Evolutionary conservation across 306 rosid genomes (phyloP).

Genomic region (Hippophae rhamnoides): DNA sequence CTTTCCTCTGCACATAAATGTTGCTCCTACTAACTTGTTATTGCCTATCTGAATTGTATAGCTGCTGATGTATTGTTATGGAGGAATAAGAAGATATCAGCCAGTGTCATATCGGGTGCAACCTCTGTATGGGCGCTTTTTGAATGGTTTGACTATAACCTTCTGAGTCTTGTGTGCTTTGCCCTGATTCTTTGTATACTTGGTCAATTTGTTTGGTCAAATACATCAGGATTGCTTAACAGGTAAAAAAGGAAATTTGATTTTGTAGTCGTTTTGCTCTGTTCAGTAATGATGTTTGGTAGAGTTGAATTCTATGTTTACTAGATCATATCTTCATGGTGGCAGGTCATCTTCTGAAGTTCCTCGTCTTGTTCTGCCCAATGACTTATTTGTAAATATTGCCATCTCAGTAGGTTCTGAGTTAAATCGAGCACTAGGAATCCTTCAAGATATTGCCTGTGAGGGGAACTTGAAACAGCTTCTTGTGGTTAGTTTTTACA

Average conservation of each 20-base stretch:
- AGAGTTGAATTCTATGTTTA: constrained; percentile 15
- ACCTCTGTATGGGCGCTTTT: constrained; percentile 79
- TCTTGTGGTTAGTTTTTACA: constrained; percentile 38
- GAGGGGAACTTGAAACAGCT: constrained; percentile 71
- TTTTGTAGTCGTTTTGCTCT: constrained; percentile 9
- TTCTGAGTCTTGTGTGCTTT: constrained; percentile 52
- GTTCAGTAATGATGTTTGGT: background rate
- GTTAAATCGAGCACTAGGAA: constrained; percentile 52
- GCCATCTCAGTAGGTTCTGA: constrained; percentile 45
- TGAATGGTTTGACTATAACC: constrained; percentile 84
- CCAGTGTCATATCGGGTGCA: constrained; percentile 59
- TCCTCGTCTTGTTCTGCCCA: constrained; percentile 67
- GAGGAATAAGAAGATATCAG: constrained; percentile 97
- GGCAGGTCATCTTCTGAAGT: constrained; percentile 48
- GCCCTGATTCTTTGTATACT: constrained; percentile 58
- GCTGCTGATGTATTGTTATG: constrained; percentile 94
- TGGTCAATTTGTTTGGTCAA: constrained; percentile 73
- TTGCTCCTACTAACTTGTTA: constrained; percentile 9
- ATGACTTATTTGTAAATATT: constrained; percentile 48
- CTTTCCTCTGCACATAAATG: constrained; percentile 4
- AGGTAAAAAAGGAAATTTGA: constrained; percentile 36
- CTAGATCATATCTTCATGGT: constrained; percentile 13
- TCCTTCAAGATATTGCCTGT: constrained; percentile 76
- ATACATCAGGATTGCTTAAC: constrained; percentile 50
- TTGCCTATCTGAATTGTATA: constrained; percentile 23